Evolutionary conservation across 2,329 filamentous ascomycete species (phyloP).

Genomic region (Cladosporium sp.): DNA sequence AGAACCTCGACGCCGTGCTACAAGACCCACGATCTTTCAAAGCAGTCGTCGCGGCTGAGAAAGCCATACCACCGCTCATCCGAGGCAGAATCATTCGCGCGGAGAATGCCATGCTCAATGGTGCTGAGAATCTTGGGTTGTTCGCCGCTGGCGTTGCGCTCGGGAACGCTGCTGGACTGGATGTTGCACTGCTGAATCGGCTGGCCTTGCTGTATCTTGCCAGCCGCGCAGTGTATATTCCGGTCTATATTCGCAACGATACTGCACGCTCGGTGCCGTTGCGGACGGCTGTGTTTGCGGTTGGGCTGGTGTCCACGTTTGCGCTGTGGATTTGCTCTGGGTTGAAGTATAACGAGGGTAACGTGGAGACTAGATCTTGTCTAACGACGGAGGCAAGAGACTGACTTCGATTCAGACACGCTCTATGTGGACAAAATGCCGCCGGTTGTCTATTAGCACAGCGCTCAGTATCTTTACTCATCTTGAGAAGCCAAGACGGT

Average conservation of each 20-base stretch:
- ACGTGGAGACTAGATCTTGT: too few species aligned
- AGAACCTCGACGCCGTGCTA: not conserved
- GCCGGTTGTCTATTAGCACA: too few species aligned
- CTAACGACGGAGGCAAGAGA: slow-evolving; percentile 1
- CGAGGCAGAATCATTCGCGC: slow-evolving; percentile 28
- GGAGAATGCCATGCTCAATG: slow-evolving; percentile 35
- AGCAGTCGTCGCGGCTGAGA: not conserved
- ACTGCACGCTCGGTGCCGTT: slow-evolving; percentile 12
- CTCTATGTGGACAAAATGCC: too few species aligned
- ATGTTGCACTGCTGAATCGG: slow-evolving; percentile 23
- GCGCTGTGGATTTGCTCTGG: slow-evolving; percentile 26
- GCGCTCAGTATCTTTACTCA: too few species aligned
- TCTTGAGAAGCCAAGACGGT: too few species aligned
- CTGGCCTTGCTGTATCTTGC: slow-evolving; percentile 26
- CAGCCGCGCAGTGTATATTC: slow-evolving; percentile 26
- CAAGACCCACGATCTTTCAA: slow-evolving; percentile 1
- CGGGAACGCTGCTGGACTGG: slow-evolving; percentile 34
- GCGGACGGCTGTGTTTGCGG: slow-evolving; percentile 21
- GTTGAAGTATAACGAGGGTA: not conserved
- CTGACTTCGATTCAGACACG: too few species aligned
- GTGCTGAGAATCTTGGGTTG: slow-evolving; percentile 38
- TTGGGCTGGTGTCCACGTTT: slow-evolving; percentile 20
- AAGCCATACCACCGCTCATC: not conserved
- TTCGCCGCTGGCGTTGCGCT: slow-evolving; percentile 37
- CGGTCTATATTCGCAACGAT: slow-evolving; percentile 24